These are phyloP conservation scores for Saururus chinensis DNA, from an alignment of 164 flowering plant genomes.

Conservation along the genomic window DNA sequence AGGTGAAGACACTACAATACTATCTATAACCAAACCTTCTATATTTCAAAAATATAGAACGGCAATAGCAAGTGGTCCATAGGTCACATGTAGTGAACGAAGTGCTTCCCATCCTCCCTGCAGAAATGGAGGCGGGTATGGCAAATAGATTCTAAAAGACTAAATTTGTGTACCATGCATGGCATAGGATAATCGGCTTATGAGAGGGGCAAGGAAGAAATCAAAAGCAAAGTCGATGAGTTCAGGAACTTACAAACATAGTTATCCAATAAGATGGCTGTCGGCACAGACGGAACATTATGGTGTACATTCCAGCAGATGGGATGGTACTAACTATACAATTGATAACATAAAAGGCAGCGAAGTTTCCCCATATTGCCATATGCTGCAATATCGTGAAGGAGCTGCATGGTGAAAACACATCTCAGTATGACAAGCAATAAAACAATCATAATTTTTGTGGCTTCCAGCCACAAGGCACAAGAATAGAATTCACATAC, in stretches of 20 bases:
- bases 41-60: not conserved
- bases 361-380: slow-evolving; percentile 93
- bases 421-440: not conserved
- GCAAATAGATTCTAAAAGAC: no score
- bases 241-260: slow-evolving; percentile 55
- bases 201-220: no score
- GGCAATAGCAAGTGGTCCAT: not conserved
- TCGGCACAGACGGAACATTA: slow-evolving; percentile 83
- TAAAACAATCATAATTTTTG: not conserved
- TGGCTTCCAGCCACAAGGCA: not conserved
- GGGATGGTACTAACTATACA: slow-evolving; percentile 76
- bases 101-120: no score
- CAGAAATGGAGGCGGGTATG: no score
- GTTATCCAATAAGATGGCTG: slow-evolving; percentile 93
- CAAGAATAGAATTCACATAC: slow-evolving; percentile 29
- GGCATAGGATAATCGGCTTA: no score
- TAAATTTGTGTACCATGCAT: no score
- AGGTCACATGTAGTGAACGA: no score
- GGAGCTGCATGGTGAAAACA: slow-evolving; percentile 32
- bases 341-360: slow-evolving; percentile 74
- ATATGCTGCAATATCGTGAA: slow-evolving; percentile 83
- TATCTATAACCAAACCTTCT: not conserved
- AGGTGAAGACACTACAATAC: not conserved
- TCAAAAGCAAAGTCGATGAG: not conserved
- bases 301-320: slow-evolving; percentile 84